Base-by-base conservation (phyloP, 257 asterid species). In the Solanum habrochaites region DNA sequence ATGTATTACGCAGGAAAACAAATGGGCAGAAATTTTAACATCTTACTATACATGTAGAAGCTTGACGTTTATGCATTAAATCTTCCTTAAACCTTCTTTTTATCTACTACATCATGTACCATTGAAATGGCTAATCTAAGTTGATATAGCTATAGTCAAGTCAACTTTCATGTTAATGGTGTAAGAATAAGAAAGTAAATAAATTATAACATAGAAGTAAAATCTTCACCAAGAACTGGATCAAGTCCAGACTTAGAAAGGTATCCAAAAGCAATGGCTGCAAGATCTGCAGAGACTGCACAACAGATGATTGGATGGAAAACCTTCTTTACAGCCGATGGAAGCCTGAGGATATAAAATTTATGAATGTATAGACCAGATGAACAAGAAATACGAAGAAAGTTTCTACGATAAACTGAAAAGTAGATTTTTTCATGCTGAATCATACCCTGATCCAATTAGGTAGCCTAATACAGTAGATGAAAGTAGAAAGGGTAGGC, bases 281-380 rank as follows among this genome's bases (percentile, higher is more conserved):
- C 98, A 21, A 93, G 85, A 87, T 92, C 99, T 70, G 99, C 98
- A 16, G 98, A 93, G 71, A 97, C 86, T 47, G 98, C 95, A 87
- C 99, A 97, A 83, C 95, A 94, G 87, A 97, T 91, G 82, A 97
- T 95, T 62, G 99, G 99, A 90, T 97, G 99, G 91, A 97, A 93
- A 86, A 94, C 91, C 91, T 90, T 94, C 92, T 94, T 97, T 87
- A 93, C 87, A 31, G 80, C 93, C n/a, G 92, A 87, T 52, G 99
- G 98, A 75, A 97, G 94, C 95, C 98, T 97, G 91, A 58, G 45
- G 31, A 47, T 81, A 47, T 81, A 90, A 64, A 39, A 64, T 67
- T 83, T 29, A 88, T 77, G 13, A 82, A 82, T 83, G 89, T 16
- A 85, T 86, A 66, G 35, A 87, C 11, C 25, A 42, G 35, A n/a